Conservation (phyloP, 2,329 filamentous ascomycete species). For the Diplodia intermedia region DNA sequence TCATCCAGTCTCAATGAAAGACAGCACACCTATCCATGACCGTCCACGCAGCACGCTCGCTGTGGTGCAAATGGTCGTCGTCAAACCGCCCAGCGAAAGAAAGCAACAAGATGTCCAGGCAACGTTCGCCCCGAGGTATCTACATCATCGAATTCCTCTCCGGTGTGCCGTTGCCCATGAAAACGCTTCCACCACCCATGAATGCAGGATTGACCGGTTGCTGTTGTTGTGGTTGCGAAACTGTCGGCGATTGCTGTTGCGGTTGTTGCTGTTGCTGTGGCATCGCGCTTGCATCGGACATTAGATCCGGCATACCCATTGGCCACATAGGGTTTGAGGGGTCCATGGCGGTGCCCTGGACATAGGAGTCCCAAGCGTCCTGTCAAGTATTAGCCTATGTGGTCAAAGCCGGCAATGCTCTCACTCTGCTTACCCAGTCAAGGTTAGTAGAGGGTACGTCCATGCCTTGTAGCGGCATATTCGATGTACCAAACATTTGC, state of each 20-base stretch:
- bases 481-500: slow-evolving; percentile 58
- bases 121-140: not conserved
- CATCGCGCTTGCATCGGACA: slow-evolving; percentile 34
- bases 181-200: slow-evolving; percentile 43
- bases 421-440: slow-evolving; percentile 64
- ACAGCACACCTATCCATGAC: not conserved
- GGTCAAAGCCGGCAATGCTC: not conserved
- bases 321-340: slow-evolving; percentile 53
- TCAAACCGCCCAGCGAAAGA: slow-evolving; percentile 2
- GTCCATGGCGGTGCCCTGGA: slow-evolving; percentile 63
- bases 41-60: not conserved
- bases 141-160: slow-evolving; percentile 31
- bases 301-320: slow-evolving; percentile 45
- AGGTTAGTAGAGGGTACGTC: slow-evolving; percentile 61
- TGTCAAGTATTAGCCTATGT: slow-evolving; percentile 46
- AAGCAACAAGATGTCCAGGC: not conserved
- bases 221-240: slow-evolving; percentile 21
- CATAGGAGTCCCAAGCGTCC: slow-evolving; percentile 74
- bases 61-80: not conserved
- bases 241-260: slow-evolving; percentile 34
- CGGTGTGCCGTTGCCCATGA: slow-evolving; percentile 48
- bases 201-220: slow-evolving; percentile 40
- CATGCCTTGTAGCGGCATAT: slow-evolving; percentile 57
- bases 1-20: not conserved
- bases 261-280: slow-evolving; percentile 39